Evolutionary conservation across 2,329 filamentous ascomycete species (phyloP).

Genomic region (Neopestalotiopsis rosae): DNA sequence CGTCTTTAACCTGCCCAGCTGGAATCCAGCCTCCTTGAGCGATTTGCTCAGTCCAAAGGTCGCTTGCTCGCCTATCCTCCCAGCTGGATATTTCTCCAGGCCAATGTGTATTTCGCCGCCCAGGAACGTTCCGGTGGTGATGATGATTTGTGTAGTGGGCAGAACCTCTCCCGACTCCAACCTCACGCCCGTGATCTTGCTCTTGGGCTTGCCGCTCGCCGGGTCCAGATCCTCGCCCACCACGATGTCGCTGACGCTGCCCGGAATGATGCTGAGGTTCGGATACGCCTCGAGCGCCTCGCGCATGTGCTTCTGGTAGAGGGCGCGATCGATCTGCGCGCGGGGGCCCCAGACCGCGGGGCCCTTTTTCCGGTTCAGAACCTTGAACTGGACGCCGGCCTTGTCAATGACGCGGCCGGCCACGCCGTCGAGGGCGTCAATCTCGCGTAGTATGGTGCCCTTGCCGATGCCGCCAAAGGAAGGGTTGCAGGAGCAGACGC

Average conservation of each 20-base stretch:
- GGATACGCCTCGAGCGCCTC: slow-evolving; percentile 81
- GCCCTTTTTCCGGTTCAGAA: slow-evolving; percentile 87
- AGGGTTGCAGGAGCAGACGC: slow-evolving; percentile 95
- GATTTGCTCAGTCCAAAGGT: slow-evolving; percentile 94
- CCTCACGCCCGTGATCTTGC: slow-evolving; percentile 82
- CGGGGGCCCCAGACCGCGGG: slow-evolving; percentile 96
- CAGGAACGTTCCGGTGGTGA: slow-evolving; percentile 95
- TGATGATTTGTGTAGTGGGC: slow-evolving; percentile 80
- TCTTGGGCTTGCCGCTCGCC: slow-evolving; percentile 53
- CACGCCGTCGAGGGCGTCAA: slow-evolving; percentile 92
- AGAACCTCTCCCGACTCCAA: slow-evolving; percentile 88
- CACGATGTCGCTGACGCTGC: slow-evolving; percentile 92
- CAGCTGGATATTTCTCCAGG: slow-evolving; percentile 81
- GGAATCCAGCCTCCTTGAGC: slow-evolving; percentile 84
- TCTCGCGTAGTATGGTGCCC: slow-evolving; percentile 92
- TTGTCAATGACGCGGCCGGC: slow-evolving; percentile 90
- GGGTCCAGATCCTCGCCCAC: slow-evolving; percentile 62
- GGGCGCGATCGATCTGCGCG: slow-evolving; percentile 89
- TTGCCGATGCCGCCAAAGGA: slow-evolving; percentile 99
- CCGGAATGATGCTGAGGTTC: slow-evolving; percentile 81
- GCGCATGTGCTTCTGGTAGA: slow-evolving; percentile 91
- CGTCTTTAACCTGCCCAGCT: slow-evolving; percentile 89
- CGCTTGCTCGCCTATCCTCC: slow-evolving; percentile 91
- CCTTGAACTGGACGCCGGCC: slow-evolving; percentile 90
- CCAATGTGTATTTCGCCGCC: slow-evolving; percentile 97